These are phyloP conservation scores for Piloderma croceum DNA, from an alignment of 768 basidiomycete genomes.

Conservation along the genomic window DNA sequence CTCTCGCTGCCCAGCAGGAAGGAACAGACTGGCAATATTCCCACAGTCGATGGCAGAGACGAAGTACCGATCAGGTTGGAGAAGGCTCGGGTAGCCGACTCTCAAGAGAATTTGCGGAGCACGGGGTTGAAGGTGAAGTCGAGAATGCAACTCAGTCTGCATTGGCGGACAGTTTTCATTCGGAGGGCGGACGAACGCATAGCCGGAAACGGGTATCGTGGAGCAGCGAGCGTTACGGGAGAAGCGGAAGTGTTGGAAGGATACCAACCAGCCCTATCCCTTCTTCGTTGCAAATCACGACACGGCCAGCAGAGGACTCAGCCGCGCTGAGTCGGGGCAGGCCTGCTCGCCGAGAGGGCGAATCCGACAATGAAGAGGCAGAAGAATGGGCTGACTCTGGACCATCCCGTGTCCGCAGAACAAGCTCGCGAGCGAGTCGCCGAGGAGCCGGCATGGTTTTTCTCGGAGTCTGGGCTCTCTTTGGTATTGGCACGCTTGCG, in stretches of 20 bases:
- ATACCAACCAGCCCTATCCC: constrained; percentile 31
- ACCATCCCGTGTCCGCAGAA: constrained; percentile 18
- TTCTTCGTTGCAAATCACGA: constrained; percentile 28
- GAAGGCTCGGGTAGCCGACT: constrained; percentile 15
- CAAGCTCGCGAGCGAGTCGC: constrained; percentile 59
- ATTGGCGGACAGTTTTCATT: constrained; percentile 72
- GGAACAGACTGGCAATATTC: constrained; percentile 28
- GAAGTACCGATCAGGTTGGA: constrained; percentile 18
- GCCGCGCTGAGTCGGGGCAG: constrained; percentile 39
- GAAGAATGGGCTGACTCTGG: constrained; percentile 10
- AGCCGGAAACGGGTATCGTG: constrained; percentile 57
- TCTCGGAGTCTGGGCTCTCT: constrained; percentile 69
- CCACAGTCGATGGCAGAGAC: constrained; percentile 27
- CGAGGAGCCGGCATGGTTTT: constrained; percentile 78
- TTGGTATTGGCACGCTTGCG: constrained; percentile 55
- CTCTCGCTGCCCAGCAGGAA: constrained; percentile 61
- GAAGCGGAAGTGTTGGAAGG: constrained; percentile 44
- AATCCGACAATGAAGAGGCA: constrained; percentile 18
- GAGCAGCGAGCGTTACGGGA: constrained; percentile 51
- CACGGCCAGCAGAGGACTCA: constrained; percentile 16
- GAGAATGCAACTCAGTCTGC: constrained; percentile 50
- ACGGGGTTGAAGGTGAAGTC: constrained; percentile 38
- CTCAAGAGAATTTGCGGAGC: constrained; percentile 14
- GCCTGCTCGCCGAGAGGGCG: constrained; percentile 35
- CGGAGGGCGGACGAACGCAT: constrained; percentile 50